Evolutionary conservation across 176 grass and related monocot genomes (phyloP).

Genomic region (Oropetium thomaeum): DNA sequence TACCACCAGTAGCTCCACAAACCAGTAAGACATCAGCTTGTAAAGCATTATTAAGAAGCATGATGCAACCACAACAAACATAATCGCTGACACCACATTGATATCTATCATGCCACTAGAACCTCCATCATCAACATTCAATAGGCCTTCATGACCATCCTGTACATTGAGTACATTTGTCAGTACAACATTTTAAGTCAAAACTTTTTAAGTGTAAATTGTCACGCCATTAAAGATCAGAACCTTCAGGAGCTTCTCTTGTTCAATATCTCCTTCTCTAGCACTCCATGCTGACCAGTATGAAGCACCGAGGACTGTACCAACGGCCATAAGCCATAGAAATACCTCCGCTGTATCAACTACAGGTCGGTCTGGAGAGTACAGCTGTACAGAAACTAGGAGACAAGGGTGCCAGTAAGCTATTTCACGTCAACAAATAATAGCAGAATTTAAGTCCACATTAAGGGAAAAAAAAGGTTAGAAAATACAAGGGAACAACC

Average conservation of each 20-base stretch:
- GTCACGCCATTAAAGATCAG: constrained; percentile 2
- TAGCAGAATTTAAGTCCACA: neutral
- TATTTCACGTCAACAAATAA: constrained; percentile 25
- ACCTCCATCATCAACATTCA: constrained; percentile 56
- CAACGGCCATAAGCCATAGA: constrained; percentile 98
- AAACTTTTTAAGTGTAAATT: constrained; percentile 15
- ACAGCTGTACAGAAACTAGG: constrained; percentile 76
- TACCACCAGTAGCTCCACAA: constrained; percentile 81
- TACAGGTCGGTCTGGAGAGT: constrained; percentile 86
- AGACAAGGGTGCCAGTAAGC: constrained; percentile 9
- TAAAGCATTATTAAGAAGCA: constrained; percentile 95
- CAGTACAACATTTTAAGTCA: constrained; percentile 21
- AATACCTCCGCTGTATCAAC: constrained; percentile 95
- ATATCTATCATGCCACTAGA: constrained; percentile 78
- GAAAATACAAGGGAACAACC: constrained; percentile 1
- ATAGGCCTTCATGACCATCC: constrained; percentile 70
- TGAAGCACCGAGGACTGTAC: constrained; percentile 86
- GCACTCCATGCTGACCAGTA: constrained; percentile 95
- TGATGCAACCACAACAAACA: constrained; percentile 92
- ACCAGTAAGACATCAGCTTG: constrained; percentile 90
- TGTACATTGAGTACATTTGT: constrained; percentile 39
- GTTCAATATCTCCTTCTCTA: constrained; percentile 71
- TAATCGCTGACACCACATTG: constrained; percentile 72
- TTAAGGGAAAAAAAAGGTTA: neutral
- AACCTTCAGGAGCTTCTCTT: constrained; percentile 95